A percentile compares a stretch with the other conserved stretches of the same genome.
phyloP scores from a whole-genome alignment of 1,284 basidiomycete genomes.

The Phlebopus sp. region DNA sequence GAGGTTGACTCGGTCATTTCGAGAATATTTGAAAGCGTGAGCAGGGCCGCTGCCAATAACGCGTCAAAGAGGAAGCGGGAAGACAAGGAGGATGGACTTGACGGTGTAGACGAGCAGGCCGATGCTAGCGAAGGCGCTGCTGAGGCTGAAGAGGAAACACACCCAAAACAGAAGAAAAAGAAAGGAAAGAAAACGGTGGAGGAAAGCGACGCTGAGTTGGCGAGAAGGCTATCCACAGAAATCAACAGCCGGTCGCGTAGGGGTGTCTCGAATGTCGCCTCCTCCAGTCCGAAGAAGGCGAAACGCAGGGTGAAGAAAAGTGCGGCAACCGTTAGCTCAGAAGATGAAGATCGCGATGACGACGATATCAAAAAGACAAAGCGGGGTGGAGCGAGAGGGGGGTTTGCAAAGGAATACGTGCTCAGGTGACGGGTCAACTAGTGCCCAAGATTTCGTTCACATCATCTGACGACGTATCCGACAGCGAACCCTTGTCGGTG shows the following conservation, averaged over 20 bases:
- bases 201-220: slow-evolving; percentile 59
- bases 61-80: slow-evolving; percentile 31
- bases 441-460: neutral
- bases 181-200: slow-evolving; percentile 43
- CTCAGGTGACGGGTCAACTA: slow-evolving; percentile 51
- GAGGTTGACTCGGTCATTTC: slow-evolving; percentile 60
- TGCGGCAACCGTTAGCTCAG: slow-evolving; percentile 55
- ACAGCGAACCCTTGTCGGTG: slow-evolving; percentile 61
- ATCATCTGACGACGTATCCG: slow-evolving; percentile 11
- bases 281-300: slow-evolving; percentile 37
- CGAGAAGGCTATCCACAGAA: slow-evolving; percentile 67
- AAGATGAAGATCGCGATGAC: slow-evolving; percentile 46
- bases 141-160: slow-evolving; percentile 31
- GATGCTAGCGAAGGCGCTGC: slow-evolving; percentile 32
- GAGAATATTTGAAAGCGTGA: slow-evolving; percentile 58
- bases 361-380: slow-evolving; percentile 38
- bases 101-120: slow-evolving; percentile 33
- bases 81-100: slow-evolving; percentile 30
- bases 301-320: slow-evolving; percentile 57
- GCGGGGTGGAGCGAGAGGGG: slow-evolving; percentile 52
- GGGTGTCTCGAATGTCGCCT: slow-evolving; percentile 47
- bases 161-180: slow-evolving; percentile 45
- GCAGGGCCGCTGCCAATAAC: slow-evolving; percentile 30
- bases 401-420: slow-evolving; percentile 75
- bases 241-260: slow-evolving; percentile 64